These are phyloP conservation scores for Nicotiana benthamiana DNA, from an alignment of 257 asterid species.

Conservation along the genomic window DNA sequence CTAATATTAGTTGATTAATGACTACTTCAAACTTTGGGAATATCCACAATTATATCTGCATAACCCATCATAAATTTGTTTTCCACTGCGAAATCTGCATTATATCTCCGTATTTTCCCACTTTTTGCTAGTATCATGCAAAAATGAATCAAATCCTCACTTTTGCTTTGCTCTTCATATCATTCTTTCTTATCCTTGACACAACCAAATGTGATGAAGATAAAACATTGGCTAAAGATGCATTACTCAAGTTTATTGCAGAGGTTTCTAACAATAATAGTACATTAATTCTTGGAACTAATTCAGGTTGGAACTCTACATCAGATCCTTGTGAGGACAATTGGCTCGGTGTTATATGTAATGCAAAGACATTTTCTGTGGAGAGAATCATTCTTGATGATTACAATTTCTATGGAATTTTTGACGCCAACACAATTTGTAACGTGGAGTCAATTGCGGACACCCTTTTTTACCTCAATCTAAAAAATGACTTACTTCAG, in stretches of 20 bases:
- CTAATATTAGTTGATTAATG: not conserved
- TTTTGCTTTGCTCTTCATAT: slow-evolving; percentile 17
- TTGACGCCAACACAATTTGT: slow-evolving; percentile 38
- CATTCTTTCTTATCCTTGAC: slow-evolving; percentile 20
- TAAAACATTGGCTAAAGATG: slow-evolving; percentile 20
- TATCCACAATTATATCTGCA: not conserved
- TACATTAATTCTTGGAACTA: slow-evolving; percentile 1
- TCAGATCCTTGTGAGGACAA: slow-evolving; percentile 36
- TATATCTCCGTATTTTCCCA: not conserved
- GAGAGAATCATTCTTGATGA: slow-evolving; percentile 30
- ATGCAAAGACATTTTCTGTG: slow-evolving; percentile 6
- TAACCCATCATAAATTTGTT: not conserved
- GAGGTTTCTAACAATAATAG: slow-evolving; percentile 28
- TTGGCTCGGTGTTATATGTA: slow-evolving; percentile 49
- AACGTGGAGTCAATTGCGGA: slow-evolving; percentile 18
- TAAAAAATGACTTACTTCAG: slow-evolving; percentile 24
- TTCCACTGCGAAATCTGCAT: not conserved
- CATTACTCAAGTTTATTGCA: slow-evolving; percentile 30
- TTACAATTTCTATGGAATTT: slow-evolving; percentile 27
- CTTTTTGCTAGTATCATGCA: not conserved
- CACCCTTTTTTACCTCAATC: slow-evolving; percentile 24
- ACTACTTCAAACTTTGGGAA: not conserved
- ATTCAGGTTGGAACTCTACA: slow-evolving; percentile 40
- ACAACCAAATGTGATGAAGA: slow-evolving; percentile 27
- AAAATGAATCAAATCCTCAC: slow-evolving; percentile 25